These are phyloP conservation scores for Amylocarpus encephaloides DNA, from an alignment of 2,329 filamentous ascomycete genomes.

Conservation along the genomic window DNA sequence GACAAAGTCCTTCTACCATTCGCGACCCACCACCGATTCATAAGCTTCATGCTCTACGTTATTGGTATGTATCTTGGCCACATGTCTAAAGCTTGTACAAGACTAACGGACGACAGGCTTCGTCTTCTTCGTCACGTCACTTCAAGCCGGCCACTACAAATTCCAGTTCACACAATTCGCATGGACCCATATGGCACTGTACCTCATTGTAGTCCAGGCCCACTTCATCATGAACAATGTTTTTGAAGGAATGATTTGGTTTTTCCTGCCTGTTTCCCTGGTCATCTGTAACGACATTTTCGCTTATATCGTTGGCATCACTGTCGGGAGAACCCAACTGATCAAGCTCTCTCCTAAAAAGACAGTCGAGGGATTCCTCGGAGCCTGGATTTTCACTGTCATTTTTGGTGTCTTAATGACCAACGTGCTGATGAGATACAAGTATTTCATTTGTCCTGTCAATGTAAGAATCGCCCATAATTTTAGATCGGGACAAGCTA, in stretches of 20 bases:
- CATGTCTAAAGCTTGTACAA: neutral
- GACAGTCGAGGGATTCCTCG: constrained; percentile 95
- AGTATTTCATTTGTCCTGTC: constrained; percentile 97
- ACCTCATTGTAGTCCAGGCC: constrained; percentile 93
- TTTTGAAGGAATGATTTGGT: constrained; percentile 99
- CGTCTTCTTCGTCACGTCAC: constrained; percentile 92
- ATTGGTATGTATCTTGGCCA: constrained; percentile 59
- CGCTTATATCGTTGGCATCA: constrained; percentile 95
- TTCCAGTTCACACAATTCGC: constrained; percentile 99
- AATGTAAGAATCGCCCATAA: constrained; percentile 50
- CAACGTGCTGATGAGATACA: constrained; percentile 79
- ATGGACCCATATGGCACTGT: constrained; percentile 99
- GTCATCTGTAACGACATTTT: constrained; percentile 99
- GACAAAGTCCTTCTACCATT: constrained; percentile 89
- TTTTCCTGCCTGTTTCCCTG: constrained; percentile 88
- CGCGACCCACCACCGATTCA: constrained; percentile 95
- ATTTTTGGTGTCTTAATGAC: constrained; percentile 77
- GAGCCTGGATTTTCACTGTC: constrained; percentile 92
- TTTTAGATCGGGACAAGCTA: constrained; percentile 4
- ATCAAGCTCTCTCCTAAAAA: constrained; percentile 99
- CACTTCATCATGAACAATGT: constrained; percentile 99
- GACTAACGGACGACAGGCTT: constrained; percentile 58
- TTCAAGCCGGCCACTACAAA: constrained; percentile 92
- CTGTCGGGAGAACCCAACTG: constrained; percentile 90
- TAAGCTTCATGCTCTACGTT: constrained; percentile 96